Evolutionary conservation across 2,329 filamentous ascomycete species (phyloP), one percentile per base, ranked within the genome.

Genomic region (Pseudogymnoascus verrucosus): DNA sequence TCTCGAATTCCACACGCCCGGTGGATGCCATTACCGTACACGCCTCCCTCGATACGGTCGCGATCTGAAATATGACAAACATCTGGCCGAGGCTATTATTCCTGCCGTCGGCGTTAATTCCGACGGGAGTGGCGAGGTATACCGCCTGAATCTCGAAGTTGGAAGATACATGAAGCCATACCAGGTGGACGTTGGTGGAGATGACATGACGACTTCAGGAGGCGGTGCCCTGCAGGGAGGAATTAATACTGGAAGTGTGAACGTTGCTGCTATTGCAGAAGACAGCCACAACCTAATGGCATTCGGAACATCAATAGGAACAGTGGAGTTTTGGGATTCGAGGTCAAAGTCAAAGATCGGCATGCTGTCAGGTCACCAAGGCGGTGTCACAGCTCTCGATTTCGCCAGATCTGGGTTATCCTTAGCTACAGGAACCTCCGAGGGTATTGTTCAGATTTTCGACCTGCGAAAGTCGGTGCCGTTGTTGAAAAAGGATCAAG

Each of bases 251-350:
- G 92, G 93, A 12, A 88, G 89, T 61, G 92, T 98, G 62, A 97
- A 98, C 72, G 88, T 88, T 6, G 93, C 87, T 11, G 89, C 93
- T 2, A 85, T 96, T 65, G 95, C 95, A 2, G 91, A 97, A 73
- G 84, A 88, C 42, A 93, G 90, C 59, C 95, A 99, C 74, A 95
- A 95, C 64, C 80, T 99, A 4, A 82, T 93, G 36, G 93, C 93
- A 0, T 99, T 99, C 71, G 95, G 96, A 62, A 99, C 95, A 1
- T 93, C 91, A 2, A 79, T 95, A 64, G 93, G 95, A n/a, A 96
- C 93, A 0, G 91, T 98, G 26, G 95, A 99, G 74, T 93, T 98
- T 72, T 99, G 93, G 91, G 95, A 99, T 73, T 84, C 93, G 0
- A 84, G 95, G 65, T 92, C 90, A 31, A 89, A 91, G 72, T 89